phyloP scores from a whole-genome alignment of 768 basidiomycete genomes.

The Stropharia rugosoannulata region DNA sequence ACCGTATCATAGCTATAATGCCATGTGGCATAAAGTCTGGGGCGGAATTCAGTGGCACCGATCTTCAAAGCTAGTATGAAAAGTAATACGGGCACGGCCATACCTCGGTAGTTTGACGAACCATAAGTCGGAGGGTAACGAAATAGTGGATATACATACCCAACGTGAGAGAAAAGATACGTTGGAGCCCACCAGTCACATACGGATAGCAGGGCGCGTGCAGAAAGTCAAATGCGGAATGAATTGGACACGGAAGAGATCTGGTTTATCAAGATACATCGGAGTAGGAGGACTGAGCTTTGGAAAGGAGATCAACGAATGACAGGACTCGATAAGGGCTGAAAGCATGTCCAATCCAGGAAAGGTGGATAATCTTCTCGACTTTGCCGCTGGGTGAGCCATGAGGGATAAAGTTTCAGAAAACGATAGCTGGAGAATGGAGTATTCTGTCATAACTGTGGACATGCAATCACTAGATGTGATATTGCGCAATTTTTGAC shows the following conservation, averaged over 20 bases:
- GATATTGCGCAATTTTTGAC: background rate
- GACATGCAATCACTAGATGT: background rate
- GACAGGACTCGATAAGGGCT: slow-evolving; percentile 11
- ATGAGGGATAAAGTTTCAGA: background rate
- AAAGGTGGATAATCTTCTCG: background rate
- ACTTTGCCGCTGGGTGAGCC: background rate
- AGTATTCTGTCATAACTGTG: background rate
- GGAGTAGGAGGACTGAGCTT: slow-evolving; percentile 2
- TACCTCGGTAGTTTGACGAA: slow-evolving; percentile 16
- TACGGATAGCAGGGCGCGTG: slow-evolving; percentile 4
- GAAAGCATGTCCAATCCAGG: slow-evolving; percentile 10
- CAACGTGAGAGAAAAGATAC: slow-evolving; percentile 13
- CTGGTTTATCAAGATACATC: slow-evolving; percentile 12
- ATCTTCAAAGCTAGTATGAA: background rate
- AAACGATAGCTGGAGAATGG: background rate
- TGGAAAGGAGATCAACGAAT: slow-evolving; percentile 5
- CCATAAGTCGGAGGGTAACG: slow-evolving; percentile 17
- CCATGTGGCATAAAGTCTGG: slow-evolving; percentile 19
- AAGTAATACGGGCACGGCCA: slow-evolving; percentile 13
- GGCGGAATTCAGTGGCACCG: background rate
- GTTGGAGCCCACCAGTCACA: background rate
- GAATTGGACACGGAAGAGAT: slow-evolving; percentile 3
- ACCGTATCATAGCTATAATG: slow-evolving; percentile 11
- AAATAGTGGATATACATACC: slow-evolving; percentile 12
- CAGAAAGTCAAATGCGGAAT: slow-evolving; percentile 2